Evolutionary conservation across 345 rosid genomes (phyloP).

Genomic region (Litchi chinensis): DNA sequence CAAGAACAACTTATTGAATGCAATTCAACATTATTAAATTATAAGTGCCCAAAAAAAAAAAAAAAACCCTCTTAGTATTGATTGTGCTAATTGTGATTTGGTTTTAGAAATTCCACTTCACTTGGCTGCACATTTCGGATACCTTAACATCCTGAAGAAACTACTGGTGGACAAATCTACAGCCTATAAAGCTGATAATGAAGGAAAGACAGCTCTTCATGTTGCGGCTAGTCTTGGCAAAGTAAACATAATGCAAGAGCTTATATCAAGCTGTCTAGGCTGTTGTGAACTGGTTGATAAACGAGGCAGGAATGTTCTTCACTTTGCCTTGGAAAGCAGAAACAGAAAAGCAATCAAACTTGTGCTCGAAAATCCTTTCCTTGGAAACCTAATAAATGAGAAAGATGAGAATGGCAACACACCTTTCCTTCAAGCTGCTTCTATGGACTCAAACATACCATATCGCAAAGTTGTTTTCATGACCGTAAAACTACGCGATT

Average conservation of each 20-base stretch:
- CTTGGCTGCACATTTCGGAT: constrained; percentile 13
- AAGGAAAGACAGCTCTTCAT: constrained; percentile 23
- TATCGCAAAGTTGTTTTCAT: too few species aligned
- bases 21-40: too few species aligned
- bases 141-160: not conserved
- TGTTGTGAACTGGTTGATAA: constrained; percentile 6
- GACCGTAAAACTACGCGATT: too few species aligned
- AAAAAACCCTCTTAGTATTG: too few species aligned
- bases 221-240: constrained; percentile 13
- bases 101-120: not conserved
- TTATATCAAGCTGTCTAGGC: not conserved
- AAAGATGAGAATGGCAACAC: not conserved
- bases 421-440: not conserved
- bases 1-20: too few species aligned
- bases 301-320: constrained; percentile 24
- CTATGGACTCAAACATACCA: not conserved
- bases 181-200: not conserved
- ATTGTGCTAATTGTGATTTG: too few species aligned
- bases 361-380: not conserved
- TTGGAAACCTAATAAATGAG: constrained; percentile 16
- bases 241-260: not conserved
- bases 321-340: constrained; percentile 10
- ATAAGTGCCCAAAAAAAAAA: too few species aligned
- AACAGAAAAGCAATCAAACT: not conserved
- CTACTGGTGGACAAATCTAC: constrained; percentile 3